These are phyloP conservation scores for Podospora fimiseda DNA, from an alignment of 495 filamentous ascomycete genomes.

Conservation along the genomic window DNA sequence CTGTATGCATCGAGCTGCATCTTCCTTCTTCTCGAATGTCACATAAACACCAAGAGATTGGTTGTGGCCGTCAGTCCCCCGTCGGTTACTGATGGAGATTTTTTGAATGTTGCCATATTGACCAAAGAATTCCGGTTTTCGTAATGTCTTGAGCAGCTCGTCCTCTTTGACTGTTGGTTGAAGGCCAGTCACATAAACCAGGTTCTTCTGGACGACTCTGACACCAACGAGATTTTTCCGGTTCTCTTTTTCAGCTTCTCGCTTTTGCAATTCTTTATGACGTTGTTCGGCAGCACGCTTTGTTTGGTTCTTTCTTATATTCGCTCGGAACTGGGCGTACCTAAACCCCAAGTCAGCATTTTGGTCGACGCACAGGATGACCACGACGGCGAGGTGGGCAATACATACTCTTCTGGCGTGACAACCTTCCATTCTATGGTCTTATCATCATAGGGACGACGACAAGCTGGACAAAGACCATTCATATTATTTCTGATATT, in stretches of 20 bases:
- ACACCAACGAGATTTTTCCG: slow-evolving; percentile 93
- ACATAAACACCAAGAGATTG: slow-evolving; percentile 95
- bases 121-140: slow-evolving; percentile 87
- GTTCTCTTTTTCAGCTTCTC: slow-evolving; percentile 89
- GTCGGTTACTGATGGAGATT: slow-evolving; percentile 95
- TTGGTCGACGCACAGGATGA: not conserved
- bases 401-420: slow-evolving; percentile 77
- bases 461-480: slow-evolving; percentile 90
- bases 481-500: slow-evolving; percentile 96
- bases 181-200: slow-evolving; percentile 95
- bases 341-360: slow-evolving; percentile 30
- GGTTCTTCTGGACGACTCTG: slow-evolving; percentile 93
- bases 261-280: slow-evolving; percentile 91
- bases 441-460: slow-evolving; percentile 89
- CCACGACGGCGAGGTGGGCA: not conserved
- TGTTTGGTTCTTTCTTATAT: slow-evolving; percentile 81
- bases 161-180: slow-evolving; percentile 88
- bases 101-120: slow-evolving; percentile 99
- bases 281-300: slow-evolving; percentile 77
- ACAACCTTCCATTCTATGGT: slow-evolving; percentile 94
- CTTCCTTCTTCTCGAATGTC: slow-evolving; percentile 81
- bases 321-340: slow-evolving; percentile 66
- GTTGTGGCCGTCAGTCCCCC: slow-evolving; percentile 58
- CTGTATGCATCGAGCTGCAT: slow-evolving; percentile 81
- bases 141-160: slow-evolving; percentile 77